Evolutionary conservation across 129 eudicot species (phyloP).

Genomic region (Silybum marianum): DNA sequence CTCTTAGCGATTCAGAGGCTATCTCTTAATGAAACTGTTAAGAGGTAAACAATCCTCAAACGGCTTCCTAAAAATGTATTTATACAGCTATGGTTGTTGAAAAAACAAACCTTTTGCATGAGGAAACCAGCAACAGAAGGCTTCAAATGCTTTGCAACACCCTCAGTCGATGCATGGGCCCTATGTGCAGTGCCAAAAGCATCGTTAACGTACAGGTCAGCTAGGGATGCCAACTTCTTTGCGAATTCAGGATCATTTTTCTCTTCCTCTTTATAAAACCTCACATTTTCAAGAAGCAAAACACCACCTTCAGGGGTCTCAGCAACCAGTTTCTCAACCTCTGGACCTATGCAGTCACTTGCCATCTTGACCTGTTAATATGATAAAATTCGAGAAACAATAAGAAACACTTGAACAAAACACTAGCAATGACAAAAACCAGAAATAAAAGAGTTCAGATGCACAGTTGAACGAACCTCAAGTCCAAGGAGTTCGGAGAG

Average conservation of each 20-base stretch:
- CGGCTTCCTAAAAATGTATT: neutral
- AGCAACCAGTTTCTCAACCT: slow-evolving; percentile 65
- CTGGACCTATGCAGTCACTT: slow-evolving; percentile 45
- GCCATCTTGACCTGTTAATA: slow-evolving; percentile 69
- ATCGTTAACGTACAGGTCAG: slow-evolving; percentile 73
- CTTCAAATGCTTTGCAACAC: slow-evolving; percentile 81
- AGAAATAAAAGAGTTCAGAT: neutral
- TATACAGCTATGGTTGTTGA: neutral
- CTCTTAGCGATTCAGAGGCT: too few relatives aligned
- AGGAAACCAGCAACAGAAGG: slow-evolving; percentile 90
- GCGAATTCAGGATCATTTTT: slow-evolving; percentile 74
- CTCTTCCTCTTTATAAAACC: slow-evolving; percentile 76
- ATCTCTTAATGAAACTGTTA: too few relatives aligned
- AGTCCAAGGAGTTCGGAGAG: slow-evolving; percentile 68
- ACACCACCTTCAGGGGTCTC: slow-evolving; percentile 72
- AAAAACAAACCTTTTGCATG: slow-evolving; percentile 73
- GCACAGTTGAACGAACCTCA: slow-evolving; percentile 24
- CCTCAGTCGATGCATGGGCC: slow-evolving; percentile 97
- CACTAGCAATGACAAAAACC: neutral
- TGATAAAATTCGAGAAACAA: neutral
- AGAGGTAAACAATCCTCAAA: too few relatives aligned
- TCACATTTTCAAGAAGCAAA: slow-evolving; percentile 65
- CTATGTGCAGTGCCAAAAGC: slow-evolving; percentile 93
- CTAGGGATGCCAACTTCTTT: slow-evolving; percentile 62
- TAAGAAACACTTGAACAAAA: neutral